Evolutionary conservation across 2,329 filamentous ascomycete genomes (phyloP).

Genomic region (Trichoderma koningii): DNA sequence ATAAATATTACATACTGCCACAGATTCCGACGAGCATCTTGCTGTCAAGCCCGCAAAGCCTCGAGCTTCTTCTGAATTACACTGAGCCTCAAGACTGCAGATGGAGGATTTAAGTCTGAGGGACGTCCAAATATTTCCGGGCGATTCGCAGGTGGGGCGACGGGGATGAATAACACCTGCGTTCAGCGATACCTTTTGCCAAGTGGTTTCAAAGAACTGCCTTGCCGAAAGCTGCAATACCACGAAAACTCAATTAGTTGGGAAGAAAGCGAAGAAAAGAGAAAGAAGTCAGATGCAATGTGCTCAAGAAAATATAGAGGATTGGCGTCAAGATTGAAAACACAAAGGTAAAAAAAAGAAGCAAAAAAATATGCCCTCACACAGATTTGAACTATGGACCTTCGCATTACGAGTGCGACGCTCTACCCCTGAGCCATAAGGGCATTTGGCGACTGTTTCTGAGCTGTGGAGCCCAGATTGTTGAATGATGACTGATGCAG

Average conservation of each 20-base stretch:
- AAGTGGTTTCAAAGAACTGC: no score
- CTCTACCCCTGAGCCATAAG: slow-evolving; percentile 17
- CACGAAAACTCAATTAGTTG: no score
- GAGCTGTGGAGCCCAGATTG: no score
- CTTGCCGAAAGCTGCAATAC: no score
- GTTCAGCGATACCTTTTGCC: no score
- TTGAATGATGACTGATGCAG: no score
- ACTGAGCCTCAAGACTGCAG: not conserved
- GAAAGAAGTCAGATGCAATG: no score
- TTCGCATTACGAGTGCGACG: slow-evolving; percentile 16
- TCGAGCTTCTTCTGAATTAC: not conserved
- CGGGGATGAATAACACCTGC: not conserved
- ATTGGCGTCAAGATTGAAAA: no score
- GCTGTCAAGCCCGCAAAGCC: not conserved
- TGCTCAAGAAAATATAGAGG: no score
- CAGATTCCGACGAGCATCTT: slow-evolving; percentile 77
- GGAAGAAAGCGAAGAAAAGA: no score
- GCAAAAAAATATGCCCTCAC: slow-evolving; percentile 3
- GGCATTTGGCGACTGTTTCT: not conserved
- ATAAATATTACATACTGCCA: slow-evolving; percentile 55
- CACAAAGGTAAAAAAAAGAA: no score
- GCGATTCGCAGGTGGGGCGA: slow-evolving; percentile 21
- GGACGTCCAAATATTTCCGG: slow-evolving; percentile 11
- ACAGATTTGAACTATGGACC: slow-evolving; percentile 19
- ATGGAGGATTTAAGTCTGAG: not conserved